Evolutionary conservation across 1,284 basidiomycete genomes (phyloP), one percentile per base, ranked within the genome.

Genomic region (Malassezia psittaci): DNA sequence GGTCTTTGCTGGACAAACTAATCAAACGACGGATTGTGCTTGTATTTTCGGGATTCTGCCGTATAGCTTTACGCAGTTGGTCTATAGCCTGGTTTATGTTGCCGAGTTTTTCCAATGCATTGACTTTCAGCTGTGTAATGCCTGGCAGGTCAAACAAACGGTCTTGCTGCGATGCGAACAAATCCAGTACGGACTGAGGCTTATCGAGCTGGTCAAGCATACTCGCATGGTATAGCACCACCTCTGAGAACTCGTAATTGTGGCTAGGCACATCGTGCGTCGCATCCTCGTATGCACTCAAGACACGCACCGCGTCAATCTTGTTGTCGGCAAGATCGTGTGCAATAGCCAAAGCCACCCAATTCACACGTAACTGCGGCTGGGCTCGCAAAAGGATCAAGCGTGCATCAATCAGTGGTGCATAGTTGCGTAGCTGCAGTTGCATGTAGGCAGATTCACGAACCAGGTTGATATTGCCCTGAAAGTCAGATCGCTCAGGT

Each of bases 401-500:
- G 6, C 94, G 83, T 1, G 87, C 87, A 55, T 91, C 86, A 40
- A 91, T 82, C 35, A 94, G 81, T 3, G 79, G 79, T 43, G 86
- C 83, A 75, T 84, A 96, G 51, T 86, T 79, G 38, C 94, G 83
- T n/a, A 91, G 81, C 68, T 96, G 90, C 0, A 89, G 85, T 68
- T 91, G 86, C 33, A 99, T 80, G 51, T 88, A 84, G 5, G 90
- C 88, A 0, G 89, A 83, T 75, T 98, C 94, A 48, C 89, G 84
- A 19, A 98, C 77, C 57, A 99, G 84, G 74, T 93, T 96, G 67
- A 93, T 78, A 74, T 96, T 96, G 69, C 93, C 89, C 45, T 47
- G 32, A 15, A 29, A 36, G 45, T 47, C 12, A 47, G 88, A 3
- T 7, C 7, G 24, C 91, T 36, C 21, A 35, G 15, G 39, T 11